Percentiles rank a stretch among this genome's conserved stretches.
phyloP scores from a whole-genome alignment of 2,329 filamentous ascomycete species.

The Hawksworthiomyces lignivorus region DNA sequence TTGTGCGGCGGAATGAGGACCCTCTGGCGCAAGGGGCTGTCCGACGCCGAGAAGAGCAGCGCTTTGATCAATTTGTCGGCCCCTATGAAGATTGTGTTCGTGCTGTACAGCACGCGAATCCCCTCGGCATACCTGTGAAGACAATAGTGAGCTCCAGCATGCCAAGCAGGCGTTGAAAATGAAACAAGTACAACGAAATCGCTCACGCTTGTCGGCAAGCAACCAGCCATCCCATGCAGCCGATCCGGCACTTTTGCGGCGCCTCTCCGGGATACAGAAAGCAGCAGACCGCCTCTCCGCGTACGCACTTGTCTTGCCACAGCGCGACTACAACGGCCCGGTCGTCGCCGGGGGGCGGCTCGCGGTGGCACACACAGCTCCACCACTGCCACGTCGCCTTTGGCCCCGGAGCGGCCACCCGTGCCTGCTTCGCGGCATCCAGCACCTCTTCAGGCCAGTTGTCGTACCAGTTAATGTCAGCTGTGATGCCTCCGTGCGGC shows the following conservation, averaged over 20 bases:
- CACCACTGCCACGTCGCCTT: slow-evolving; percentile 1
- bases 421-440: not conserved
- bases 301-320: not conserved
- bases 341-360: not conserved
- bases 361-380: slow-evolving; percentile 3
- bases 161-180: not conserved
- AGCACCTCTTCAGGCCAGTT: not conserved
- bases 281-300: not conserved
- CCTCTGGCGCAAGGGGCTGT: not conserved
- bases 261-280: not conserved
- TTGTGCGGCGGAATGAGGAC: not conserved
- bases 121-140: not conserved
- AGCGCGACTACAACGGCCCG: not conserved
- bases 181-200: not conserved
- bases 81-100: slow-evolving; percentile 1
- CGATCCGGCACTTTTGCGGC: not conserved
- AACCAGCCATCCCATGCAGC: slow-evolving; percentile 2
- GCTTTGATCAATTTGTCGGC: not conserved
- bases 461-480: not conserved
- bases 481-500: slow-evolving; percentile 1
- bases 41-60: not conserved
- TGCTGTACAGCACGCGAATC: not conserved
- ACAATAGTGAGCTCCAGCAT: not conserved
- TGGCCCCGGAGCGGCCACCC: not conserved
- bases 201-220: slow-evolving; percentile 1